These are phyloP conservation scores for Penicillium herquei DNA, from an alignment of 495 filamentous ascomycete genomes.

Conservation along the genomic window DNA sequence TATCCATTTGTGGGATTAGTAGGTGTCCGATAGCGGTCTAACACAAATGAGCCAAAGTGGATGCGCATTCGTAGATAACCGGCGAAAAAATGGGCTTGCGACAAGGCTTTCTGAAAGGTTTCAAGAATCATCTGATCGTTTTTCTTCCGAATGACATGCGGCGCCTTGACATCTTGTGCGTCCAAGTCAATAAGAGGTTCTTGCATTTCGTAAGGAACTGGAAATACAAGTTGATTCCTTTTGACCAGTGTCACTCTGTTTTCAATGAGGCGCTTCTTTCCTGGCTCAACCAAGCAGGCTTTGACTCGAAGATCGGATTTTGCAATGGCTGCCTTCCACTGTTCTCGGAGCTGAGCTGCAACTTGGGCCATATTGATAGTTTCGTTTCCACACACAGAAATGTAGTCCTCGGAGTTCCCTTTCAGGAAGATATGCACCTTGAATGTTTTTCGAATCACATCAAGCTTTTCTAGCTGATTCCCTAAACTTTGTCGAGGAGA, in stretches of 20 bases:
- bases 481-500: conserved; percentile 42
- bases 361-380: conserved; percentile 28
- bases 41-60: conserved; percentile 52
- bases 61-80: conserved; percentile 53
- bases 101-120: conserved; percentile 29
- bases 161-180: background rate
- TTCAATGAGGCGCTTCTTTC: background rate
- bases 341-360: conserved; percentile 31
- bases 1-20: conserved; percentile 34
- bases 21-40: conserved; percentile 43
- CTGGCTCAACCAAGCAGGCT: conserved; percentile 42
- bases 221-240: background rate
- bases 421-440: conserved; percentile 17
- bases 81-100: conserved; percentile 29
- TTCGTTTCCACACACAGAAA: conserved; percentile 22
- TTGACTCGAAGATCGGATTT: conserved; percentile 29
- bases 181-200: background rate
- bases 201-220: background rate
- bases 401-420: conserved; percentile 24
- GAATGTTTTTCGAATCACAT: conserved; percentile 36
- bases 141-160: background rate
- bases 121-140: conserved; percentile 18
- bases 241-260: background rate
- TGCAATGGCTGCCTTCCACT: conserved; percentile 34
- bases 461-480: conserved; percentile 43